Percentiles rank a stretch among this genome's conserved stretches.
phyloP scores from a whole-genome alignment of 345 rosid species.

The Murraya koenigii region DNA sequence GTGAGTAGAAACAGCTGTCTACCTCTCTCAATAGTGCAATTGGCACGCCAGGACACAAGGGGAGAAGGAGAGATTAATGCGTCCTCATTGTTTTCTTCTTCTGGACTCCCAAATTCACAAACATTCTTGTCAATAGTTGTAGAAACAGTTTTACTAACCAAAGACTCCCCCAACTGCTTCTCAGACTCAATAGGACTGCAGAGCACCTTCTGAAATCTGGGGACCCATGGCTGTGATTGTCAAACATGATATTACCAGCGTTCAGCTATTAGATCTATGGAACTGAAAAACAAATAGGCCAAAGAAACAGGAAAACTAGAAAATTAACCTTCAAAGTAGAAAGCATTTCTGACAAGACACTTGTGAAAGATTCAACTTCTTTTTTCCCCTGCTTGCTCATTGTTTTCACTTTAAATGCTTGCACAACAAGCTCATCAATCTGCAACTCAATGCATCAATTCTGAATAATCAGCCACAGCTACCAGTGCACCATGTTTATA shows the following conservation, averaged over 20 bases:
- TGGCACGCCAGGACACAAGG: conserved; percentile 81
- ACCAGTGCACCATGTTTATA: not conserved
- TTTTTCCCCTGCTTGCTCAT: conserved; percentile 41
- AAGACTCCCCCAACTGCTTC: conserved; percentile 26
- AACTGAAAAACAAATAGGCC: not conserved
- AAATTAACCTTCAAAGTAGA: conserved; percentile 63
- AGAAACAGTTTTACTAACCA: conserved; percentile 24
- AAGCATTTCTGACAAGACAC: conserved; percentile 54
- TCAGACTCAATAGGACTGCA: conserved; percentile 21
- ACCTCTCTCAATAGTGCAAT: conserved; percentile 53
- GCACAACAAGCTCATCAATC: conserved; percentile 84
- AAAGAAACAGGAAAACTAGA: not conserved
- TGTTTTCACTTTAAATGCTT: conserved; percentile 49
- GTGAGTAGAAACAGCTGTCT: conserved; percentile 81
- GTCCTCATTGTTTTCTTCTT: conserved; percentile 38
- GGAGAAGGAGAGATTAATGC: conserved; percentile 90
- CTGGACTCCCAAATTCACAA: conserved; percentile 61
- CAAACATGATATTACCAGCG: conserved; percentile 6
- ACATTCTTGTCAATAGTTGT: conserved; percentile 28
- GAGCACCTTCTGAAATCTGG: conserved; percentile 51
- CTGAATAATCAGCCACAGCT: conserved; percentile 2
- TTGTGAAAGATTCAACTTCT: conserved; percentile 60
- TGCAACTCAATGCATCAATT: conserved; percentile 22
- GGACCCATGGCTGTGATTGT: conserved; percentile 77
- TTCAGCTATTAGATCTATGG: not conserved